Percentiles rank a stretch among this genome's conserved stretches.
Conservation (phyloP, 1,284 basidiomycete genomes). For the Entoloma clypeatum region DNA sequence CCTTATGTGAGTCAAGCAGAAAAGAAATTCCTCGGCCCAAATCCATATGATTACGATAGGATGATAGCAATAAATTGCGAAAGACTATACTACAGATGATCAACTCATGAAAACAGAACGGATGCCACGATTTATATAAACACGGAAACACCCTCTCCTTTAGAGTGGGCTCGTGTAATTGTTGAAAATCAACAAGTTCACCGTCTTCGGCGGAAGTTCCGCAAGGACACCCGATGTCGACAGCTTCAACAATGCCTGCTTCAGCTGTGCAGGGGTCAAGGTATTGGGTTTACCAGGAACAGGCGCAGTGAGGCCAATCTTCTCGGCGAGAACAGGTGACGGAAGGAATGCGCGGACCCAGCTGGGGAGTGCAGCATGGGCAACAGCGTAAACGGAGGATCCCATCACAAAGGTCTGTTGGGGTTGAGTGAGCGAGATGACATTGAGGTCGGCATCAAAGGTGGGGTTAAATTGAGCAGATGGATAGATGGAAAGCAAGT, state of each 20-base stretch:
- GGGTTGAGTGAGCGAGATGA: constrained; percentile 22
- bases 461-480: constrained; percentile 55
- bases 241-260: constrained; percentile 67
- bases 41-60: no score
- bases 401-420: constrained; percentile 24
- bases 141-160: no score
- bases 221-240: constrained; percentile 52
- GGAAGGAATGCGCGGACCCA: constrained; percentile 63
- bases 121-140: no score
- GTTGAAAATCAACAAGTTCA: constrained; percentile 79
- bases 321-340: constrained; percentile 45
- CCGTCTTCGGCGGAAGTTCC: constrained; percentile 51
- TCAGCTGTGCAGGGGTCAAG: constrained; percentile 66
- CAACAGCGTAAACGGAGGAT: constrained; percentile 47
- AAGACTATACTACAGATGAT: no score
- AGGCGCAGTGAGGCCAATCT: constrained; percentile 33
- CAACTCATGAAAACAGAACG: no score
- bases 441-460: constrained; percentile 30
- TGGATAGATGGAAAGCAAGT: constrained; percentile 80
- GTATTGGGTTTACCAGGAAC: constrained; percentile 37
- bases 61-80: no score
- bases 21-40: no score
- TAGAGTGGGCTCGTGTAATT: no score
- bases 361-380: constrained; percentile 52
- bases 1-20: no score